A percentile compares a stretch with the other conserved stretches of the same genome.
phyloP scores from a whole-genome alignment of 257 asterid genomes.

The Schizonepeta tenuifolia region DNA sequence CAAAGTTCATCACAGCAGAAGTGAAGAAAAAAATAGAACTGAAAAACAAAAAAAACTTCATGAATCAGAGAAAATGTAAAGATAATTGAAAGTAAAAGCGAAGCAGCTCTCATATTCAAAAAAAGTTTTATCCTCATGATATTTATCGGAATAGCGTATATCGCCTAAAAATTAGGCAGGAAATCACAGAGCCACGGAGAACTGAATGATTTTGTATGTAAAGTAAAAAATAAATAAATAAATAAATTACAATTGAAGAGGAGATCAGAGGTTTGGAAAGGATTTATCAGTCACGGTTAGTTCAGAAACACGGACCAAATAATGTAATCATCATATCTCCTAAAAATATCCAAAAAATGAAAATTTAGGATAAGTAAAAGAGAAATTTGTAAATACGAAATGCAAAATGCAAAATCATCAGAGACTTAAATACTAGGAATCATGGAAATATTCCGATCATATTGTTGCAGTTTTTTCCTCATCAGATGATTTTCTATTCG shows the following conservation, averaged over 20 bases:
- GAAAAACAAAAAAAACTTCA: background rate
- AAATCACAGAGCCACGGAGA: slow-evolving; percentile 42
- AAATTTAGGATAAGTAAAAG: background rate
- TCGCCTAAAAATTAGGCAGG: slow-evolving; percentile 41
- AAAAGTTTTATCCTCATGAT: slow-evolving; percentile 17
- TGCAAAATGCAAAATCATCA: slow-evolving; percentile 63
- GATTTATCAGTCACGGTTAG: slow-evolving; percentile 50
- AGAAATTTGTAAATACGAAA: background rate
- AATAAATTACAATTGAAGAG: background rate
- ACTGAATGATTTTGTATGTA: too few species aligned
- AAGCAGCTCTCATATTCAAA: slow-evolving; percentile 30
- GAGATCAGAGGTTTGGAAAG: slow-evolving; percentile 69
- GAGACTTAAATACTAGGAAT: slow-evolving; percentile 86
- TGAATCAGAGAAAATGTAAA: too few species aligned
- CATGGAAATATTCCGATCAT: slow-evolving; percentile 51
- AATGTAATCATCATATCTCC: slow-evolving; percentile 56
- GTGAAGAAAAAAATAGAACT: background rate
- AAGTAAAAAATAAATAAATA: too few species aligned
- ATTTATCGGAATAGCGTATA: slow-evolving; percentile 63
- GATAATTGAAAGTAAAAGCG: background rate
- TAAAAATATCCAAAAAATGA: background rate
- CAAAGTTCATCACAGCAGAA: slow-evolving; percentile 63
- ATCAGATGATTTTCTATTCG: slow-evolving; percentile 53
- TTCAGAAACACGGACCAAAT: slow-evolving; percentile 89
- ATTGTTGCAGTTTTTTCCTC: slow-evolving; percentile 65